Base-by-base conservation (phyloP, 1,139 yeast species). In the Pichia terricola region DNA sequence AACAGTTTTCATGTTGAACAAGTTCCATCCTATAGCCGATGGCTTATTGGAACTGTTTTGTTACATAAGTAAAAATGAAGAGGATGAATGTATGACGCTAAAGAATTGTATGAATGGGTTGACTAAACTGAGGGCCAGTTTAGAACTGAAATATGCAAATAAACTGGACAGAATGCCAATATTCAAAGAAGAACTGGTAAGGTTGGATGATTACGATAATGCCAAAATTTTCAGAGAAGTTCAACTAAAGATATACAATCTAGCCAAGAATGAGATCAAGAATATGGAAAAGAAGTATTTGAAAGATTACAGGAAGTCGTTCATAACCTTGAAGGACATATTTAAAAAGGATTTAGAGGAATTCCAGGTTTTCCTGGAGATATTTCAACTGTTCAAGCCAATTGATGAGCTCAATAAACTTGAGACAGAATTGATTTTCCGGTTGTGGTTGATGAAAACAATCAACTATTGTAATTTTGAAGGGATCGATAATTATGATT, bases 391-490 rank as follows among this genome's bases (percentile, higher is more conserved):
- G 30, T 58, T 72, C 1, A 44, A 41, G 36, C 66, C 69, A 22
- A 75, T 70, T 50, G 79, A 75, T 11, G 71, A 72, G 31, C 55
- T 80, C 33, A 54, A 70, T 28, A 68, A 72, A 45, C 45, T 42
- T 43, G 81, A 78, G 51, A 79, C 77, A 54, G 72, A 75, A 8
- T 65, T 83, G 64, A 35, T 46, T 16, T 3, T 46, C 5, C 61
- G 79, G 28, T 58, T 81, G 38, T 82, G 81, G 74, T 62, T 81
- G 38, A 72, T 81, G 39, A 67, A 85, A 47, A 69, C 73, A 44
- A 66, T 68, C 44, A 80, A 79, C 54, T 66, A 66, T 44, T 60
- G 63, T 7, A 60, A 58, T 3, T 69, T 69, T 43, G 46, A 53
- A 8, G 51, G 42, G 8, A 50, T 59, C 28, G 35, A 37, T 1